Evolutionary conservation across 164 flowering plant species (phyloP).

Genomic region (Tetrastigma voinierianum): DNA sequence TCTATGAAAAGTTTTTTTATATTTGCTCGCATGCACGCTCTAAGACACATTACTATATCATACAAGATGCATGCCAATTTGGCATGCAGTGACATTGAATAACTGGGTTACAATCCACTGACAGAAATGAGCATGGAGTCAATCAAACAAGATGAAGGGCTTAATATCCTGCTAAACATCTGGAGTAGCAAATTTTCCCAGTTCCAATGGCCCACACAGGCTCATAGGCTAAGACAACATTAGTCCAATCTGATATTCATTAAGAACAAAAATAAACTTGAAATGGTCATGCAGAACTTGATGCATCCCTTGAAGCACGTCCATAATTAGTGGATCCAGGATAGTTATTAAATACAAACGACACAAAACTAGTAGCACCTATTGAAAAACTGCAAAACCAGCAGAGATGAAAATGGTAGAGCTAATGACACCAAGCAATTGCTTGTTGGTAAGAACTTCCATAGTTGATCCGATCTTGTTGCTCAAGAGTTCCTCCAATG

Average conservation of each 20-base stretch:
- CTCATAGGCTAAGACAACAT: conserved; percentile 63
- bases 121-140: not conserved
- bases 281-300: not conserved
- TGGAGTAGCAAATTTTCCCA: conserved; percentile 64
- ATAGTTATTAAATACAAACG: too few relatives aligned
- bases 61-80: too few relatives aligned
- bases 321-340: too few relatives aligned
- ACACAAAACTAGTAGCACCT: too few relatives aligned
- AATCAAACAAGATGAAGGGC: not conserved
- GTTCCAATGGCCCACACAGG: conserved; percentile 82
- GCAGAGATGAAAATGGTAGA: too few relatives aligned
- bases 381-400: not conserved
- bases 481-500: conserved; percentile 73
- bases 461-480: conserved; percentile 60
- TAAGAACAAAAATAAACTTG: conserved; percentile 23
- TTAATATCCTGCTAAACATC: too few relatives aligned
- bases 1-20: too few relatives aligned
- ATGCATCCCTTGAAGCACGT: not conserved
- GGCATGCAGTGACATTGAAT: too few relatives aligned
- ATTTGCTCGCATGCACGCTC: too few relatives aligned
- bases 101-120: too few relatives aligned
- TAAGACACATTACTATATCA: too few relatives aligned
- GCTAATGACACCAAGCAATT: conserved; percentile 46
- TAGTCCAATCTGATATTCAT: conserved; percentile 37
- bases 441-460: conserved; percentile 65